Conservation (phyloP, 257 asterid genomes). For the Penstemon barbatus region DNA sequence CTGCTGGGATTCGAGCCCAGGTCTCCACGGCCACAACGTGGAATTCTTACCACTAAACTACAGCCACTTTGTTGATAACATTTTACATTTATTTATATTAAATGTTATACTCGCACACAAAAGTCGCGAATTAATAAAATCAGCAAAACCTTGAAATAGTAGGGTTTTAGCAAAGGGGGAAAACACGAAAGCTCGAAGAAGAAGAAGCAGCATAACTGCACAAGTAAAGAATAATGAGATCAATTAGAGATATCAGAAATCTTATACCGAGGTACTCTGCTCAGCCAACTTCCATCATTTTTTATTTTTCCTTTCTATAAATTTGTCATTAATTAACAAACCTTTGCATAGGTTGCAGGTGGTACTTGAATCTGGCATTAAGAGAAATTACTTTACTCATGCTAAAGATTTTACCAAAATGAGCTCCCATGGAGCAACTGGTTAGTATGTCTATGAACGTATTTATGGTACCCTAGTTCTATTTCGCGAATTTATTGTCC, state of each 20-base stretch:
- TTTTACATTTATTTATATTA: not conserved
- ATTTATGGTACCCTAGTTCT: not conserved
- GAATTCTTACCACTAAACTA: constrained; percentile 99
- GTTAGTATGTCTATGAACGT: constrained; percentile 1
- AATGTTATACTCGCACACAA: too few species aligned
- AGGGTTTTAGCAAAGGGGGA: constrained; percentile 26
- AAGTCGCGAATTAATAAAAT: not conserved
- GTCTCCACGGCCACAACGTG: constrained; percentile 99
- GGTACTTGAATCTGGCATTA: constrained; percentile 14
- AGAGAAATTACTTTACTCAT: constrained; percentile 11
- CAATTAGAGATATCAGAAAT: constrained; percentile 13
- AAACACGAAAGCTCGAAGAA: constrained; percentile 2
- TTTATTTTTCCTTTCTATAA: not conserved
- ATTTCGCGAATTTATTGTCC: not conserved
- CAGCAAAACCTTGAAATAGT: not conserved
- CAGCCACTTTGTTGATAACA: constrained; percentile 54
- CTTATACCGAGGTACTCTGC: constrained; percentile 19
- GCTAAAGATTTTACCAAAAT: constrained; percentile 14
- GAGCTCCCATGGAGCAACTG: constrained; percentile 23
- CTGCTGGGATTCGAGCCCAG: constrained; percentile 99
- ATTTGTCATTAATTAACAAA: not conserved
- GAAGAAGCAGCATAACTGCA: not conserved
- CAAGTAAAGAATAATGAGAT: constrained; percentile 20
- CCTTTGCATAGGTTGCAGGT: constrained; percentile 35
- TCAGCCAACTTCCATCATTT: not conserved